Conservation (phyloP, 345 rosid genomes). For the Citrus medica region DNA sequence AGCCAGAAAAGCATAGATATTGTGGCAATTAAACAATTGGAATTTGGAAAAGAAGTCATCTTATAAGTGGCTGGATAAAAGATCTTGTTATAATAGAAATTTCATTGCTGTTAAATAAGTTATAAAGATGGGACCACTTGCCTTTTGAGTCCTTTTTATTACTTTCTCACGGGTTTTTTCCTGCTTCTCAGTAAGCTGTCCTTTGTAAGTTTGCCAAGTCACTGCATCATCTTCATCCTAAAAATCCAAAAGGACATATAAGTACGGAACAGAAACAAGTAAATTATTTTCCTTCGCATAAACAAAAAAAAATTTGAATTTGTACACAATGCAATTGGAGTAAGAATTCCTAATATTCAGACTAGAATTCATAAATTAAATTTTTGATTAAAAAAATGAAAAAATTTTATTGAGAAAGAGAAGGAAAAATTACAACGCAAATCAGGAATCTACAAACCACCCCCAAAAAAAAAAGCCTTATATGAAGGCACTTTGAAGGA, state of each 20-base stretch:
- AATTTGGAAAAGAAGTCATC: neutral
- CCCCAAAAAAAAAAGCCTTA: neutral
- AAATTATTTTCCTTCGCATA: neutral
- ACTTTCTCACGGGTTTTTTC: slow-evolving; percentile 90
- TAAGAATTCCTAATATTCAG: neutral
- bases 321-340: neutral
- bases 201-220: slow-evolving; percentile 94
- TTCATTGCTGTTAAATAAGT: slow-evolving; percentile 1
- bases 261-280: slow-evolving; percentile 1
- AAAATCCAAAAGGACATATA: slow-evolving; percentile 13
- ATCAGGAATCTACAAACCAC: neutral
- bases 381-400: too few relatives aligned
- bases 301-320: neutral
- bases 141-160: slow-evolving; percentile 80
- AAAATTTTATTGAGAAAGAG: neutral
- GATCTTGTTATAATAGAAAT: neutral
- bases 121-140: slow-evolving; percentile 16
- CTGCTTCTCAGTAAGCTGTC: slow-evolving; percentile 94
- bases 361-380: neutral
- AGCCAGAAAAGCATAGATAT: slow-evolving; percentile 2
- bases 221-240: slow-evolving; percentile 87
- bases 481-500: neutral
- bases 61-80: neutral
- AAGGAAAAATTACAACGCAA: neutral
- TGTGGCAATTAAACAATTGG: neutral